Conservation (phyloP, 257 asterid genomes). For the Solanum pimpinellifolium region DNA sequence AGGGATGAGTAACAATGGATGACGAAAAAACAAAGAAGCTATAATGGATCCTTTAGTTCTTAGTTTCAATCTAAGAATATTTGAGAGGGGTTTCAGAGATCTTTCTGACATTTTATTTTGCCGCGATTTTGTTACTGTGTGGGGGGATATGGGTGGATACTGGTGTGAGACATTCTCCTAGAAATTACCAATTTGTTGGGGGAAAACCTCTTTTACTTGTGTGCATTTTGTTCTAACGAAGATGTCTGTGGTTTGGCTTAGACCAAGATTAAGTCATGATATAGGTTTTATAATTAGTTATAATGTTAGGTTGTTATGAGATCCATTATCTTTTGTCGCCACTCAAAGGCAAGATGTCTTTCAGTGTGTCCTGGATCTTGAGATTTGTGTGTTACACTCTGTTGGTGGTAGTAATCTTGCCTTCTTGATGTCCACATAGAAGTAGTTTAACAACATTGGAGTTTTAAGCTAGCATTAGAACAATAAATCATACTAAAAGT, state of each 20-base stretch:
- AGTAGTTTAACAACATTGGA: neutral
- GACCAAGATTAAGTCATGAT: neutral
- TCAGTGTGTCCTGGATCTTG: neutral
- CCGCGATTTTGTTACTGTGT: neutral
- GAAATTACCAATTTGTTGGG: neutral
- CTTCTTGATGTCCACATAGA: neutral
- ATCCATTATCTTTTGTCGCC: neutral
- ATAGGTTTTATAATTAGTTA: neutral
- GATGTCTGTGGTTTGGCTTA: neutral
- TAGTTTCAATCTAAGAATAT: neutral
- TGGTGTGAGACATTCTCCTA: neutral
- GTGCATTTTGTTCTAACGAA: neutral
- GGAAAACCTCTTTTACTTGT: neutral
- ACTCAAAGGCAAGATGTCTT: neutral
- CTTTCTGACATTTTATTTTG: neutral
- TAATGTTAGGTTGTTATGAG: neutral
- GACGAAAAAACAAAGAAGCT: neutral
- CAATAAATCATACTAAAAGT: neutral
- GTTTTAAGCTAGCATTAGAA: neutral
- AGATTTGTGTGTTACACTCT: neutral
- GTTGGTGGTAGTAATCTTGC: neutral
- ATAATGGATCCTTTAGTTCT: neutral
- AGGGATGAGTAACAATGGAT: neutral
- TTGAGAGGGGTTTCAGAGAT: neutral
- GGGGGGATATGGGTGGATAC: neutral